Evolutionary conservation across 2,329 filamentous ascomycete species (phyloP).

Genomic region (Pseudofabraea citricarpa): DNA sequence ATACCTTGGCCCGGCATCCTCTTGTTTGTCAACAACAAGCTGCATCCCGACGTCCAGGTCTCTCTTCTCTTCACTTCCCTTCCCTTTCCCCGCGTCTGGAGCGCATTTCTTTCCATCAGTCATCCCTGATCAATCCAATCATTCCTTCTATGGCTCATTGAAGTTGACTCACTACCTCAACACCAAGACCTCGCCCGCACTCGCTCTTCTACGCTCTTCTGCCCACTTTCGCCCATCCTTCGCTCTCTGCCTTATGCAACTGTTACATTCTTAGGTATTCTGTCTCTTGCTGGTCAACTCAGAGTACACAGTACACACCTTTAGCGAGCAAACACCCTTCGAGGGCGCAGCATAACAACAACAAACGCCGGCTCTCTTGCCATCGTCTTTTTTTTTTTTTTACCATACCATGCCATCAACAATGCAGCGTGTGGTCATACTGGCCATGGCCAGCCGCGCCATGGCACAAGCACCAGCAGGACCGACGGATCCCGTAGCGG

Average conservation of each 20-base stretch:
- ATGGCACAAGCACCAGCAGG: conserved; percentile 12
- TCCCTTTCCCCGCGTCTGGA: background rate
- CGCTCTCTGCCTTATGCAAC: background rate
- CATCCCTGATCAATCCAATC: too few species aligned
- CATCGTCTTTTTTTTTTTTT: background rate
- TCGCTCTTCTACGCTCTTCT: background rate
- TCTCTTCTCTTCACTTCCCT: background rate
- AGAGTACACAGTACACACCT: background rate
- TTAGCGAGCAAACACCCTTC: background rate
- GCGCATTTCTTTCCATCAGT: background rate
- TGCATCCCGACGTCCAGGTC: too few species aligned
- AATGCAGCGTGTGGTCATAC: conserved; percentile 12
- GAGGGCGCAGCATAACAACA: background rate
- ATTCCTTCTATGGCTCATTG: too few species aligned
- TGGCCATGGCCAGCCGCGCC: conserved; percentile 16
- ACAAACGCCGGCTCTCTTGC: background rate
- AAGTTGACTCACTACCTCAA: too few species aligned
- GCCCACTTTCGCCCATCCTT: background rate
- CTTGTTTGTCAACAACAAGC: too few species aligned
- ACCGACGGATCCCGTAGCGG: conserved; percentile 9
- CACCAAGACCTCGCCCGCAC: too few species aligned
- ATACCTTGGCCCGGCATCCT: background rate
- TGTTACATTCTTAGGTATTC: too few species aligned
- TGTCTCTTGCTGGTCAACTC: background rate
- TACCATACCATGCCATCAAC: conserved; percentile 16